Conservation (phyloP, 1,284 basidiomycete species). For the Earliella scabrosa region DNA sequence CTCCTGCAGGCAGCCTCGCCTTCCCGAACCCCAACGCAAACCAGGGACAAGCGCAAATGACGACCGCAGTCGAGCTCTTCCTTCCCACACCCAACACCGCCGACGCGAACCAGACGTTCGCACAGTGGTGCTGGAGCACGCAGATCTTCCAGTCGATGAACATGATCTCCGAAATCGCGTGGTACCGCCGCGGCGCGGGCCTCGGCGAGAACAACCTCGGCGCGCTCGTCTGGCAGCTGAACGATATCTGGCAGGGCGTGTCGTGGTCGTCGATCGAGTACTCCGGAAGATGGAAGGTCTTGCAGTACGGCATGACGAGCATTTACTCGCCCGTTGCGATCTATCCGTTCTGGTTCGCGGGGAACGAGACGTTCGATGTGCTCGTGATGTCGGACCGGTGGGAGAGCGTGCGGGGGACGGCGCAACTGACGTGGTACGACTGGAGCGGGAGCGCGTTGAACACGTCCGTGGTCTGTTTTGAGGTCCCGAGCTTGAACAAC, state of each 20-base stretch:
- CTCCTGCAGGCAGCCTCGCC: slow-evolving; percentile 55
- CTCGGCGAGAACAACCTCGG: slow-evolving; percentile 64
- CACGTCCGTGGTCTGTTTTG: slow-evolving; percentile 44
- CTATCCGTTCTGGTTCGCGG: slow-evolving; percentile 58
- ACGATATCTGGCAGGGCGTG: slow-evolving; percentile 70
- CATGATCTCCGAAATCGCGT: slow-evolving; percentile 62
- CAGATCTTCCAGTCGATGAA: slow-evolving; percentile 62
- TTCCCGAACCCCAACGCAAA: slow-evolving; percentile 64
- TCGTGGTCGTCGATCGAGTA: slow-evolving; percentile 67
- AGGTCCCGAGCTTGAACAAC: slow-evolving; percentile 54
- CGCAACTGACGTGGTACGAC: slow-evolving; percentile 62
- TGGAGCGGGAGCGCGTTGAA: slow-evolving; percentile 52
- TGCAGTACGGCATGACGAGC: slow-evolving; percentile 54
- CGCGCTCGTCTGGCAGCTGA: slow-evolving; percentile 66
- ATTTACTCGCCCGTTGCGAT: slow-evolving; percentile 54
- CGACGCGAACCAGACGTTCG: slow-evolving; percentile 59
- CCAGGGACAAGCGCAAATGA: slow-evolving; percentile 60
- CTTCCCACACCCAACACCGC: slow-evolving; percentile 54
- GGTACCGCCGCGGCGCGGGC: slow-evolving; percentile 62
- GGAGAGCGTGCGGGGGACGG: slow-evolving; percentile 51
- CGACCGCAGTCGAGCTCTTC: slow-evolving; percentile 54
- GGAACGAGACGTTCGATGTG: slow-evolving; percentile 52
- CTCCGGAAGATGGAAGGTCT: slow-evolving; percentile 65
- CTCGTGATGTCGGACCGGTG: slow-evolving; percentile 55
- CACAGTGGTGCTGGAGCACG: slow-evolving; percentile 65